Conservation (phyloP, 1,139 yeast species). For the Schwanniomyces etchellsii region DNA sequence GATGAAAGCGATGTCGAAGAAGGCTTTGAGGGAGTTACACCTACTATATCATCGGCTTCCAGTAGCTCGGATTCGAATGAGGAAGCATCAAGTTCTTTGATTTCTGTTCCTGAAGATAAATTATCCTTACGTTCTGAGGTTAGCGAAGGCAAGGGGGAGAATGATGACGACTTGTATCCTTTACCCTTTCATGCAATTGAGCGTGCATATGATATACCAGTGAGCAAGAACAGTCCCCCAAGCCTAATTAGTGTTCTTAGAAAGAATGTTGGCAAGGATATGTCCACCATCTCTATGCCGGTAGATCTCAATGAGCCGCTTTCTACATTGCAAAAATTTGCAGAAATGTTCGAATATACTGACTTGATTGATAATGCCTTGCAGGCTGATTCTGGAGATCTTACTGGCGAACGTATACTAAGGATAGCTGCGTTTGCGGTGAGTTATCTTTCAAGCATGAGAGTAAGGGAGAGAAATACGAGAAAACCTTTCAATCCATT, state of each 20-base stretch:
- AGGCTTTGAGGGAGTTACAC: conserved; percentile 7
- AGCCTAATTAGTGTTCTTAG: conserved; percentile 73
- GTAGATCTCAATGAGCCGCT: conserved; percentile 91
- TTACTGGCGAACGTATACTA: conserved; percentile 56
- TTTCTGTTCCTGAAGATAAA: conserved; percentile 4
- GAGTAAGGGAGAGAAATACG: conserved; percentile 68
- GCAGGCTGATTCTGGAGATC: conserved; percentile 26
- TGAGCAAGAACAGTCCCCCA: conserved; percentile 68
- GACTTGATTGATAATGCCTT: conserved; percentile 61
- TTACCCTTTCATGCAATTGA: conserved; percentile 47
- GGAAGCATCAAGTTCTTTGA: conserved; percentile 10
- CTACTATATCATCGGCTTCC: background rate
- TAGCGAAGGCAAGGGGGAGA: conserved; percentile 6
- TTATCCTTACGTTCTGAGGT: conserved; percentile 3
- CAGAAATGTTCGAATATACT: conserved; percentile 77
- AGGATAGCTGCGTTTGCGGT: conserved; percentile 81
- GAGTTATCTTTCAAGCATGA: conserved; percentile 60
- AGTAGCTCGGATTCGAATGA: conserved; percentile 2
- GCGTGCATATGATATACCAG: conserved; percentile 59
- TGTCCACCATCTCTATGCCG: conserved; percentile 87
- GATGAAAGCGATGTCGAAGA: conserved; percentile 9
- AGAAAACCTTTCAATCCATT: conserved; percentile 93
- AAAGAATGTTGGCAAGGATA: conserved; percentile 88
- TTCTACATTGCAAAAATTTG: conserved; percentile 69
- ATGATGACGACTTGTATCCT: conserved; percentile 52